A percentile compares a stretch with the other conserved stretches of the same genome.
Conservation (phyloP, 78 protist species). For the Monosiga brevicollis region DNA sequence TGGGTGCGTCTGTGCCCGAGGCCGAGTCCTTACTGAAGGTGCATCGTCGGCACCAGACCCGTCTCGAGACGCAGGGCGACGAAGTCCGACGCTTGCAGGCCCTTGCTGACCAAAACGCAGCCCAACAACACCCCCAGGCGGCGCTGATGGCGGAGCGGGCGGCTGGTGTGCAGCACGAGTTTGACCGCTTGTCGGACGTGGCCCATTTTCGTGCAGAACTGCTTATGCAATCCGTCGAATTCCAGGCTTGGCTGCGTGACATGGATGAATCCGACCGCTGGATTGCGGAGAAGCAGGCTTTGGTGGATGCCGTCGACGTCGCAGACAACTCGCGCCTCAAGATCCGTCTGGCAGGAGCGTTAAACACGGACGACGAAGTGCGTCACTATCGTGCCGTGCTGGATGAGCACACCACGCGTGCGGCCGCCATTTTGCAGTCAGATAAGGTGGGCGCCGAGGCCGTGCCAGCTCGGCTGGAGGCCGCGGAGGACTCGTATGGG, state of each 20-base stretch:
- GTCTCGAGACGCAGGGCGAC: background rate
- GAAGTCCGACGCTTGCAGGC: background rate
- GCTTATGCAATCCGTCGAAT: background rate
- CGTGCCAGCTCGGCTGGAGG: background rate
- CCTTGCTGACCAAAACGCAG: background rate
- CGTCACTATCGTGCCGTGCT: background rate
- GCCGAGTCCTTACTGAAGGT: too few species aligned
- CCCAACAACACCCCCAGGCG: background rate
- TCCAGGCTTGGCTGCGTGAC: background rate
- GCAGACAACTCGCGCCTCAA: background rate
- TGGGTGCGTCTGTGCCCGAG: too few species aligned
- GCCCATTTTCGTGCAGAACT: too few species aligned
- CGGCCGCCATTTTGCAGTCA: background rate
- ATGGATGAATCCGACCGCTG: background rate
- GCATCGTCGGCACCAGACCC: background rate
- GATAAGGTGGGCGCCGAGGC: background rate
- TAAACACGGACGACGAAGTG: background rate
- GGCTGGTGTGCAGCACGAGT: background rate
- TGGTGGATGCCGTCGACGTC: background rate
- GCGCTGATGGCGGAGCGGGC: background rate
- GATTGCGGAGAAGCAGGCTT: background rate
- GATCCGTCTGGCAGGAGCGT: background rate
- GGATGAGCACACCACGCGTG: background rate
- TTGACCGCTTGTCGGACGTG: too few species aligned
- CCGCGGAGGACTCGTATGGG: background rate